These are phyloP conservation scores for Avena insularis DNA, from an alignment of 176 grass and related monocot genomes.

Conservation along the genomic window DNA sequence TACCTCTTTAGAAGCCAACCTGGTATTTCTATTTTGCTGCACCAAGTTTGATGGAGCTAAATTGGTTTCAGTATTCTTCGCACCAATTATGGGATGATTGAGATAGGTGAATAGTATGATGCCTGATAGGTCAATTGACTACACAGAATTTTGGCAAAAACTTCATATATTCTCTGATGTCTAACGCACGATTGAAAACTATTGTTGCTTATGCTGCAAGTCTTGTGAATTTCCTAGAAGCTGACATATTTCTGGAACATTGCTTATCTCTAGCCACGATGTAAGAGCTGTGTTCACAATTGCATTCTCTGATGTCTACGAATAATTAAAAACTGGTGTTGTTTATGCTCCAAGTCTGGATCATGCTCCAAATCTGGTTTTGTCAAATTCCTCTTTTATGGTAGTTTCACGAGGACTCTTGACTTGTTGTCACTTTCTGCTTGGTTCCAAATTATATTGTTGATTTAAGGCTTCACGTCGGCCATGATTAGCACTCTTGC, in stretches of 20 bases:
- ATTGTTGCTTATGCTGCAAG: conserved; percentile 26
- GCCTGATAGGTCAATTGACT: too few relatives aligned
- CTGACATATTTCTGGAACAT: not conserved
- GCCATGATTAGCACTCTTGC: conserved; percentile 15
- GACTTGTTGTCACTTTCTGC: conserved; percentile 18
- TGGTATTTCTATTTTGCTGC: not conserved
- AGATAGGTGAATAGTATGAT: too few relatives aligned
- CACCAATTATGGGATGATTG: not conserved
- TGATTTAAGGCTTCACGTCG: conserved; percentile 15
- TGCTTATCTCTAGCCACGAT: not conserved
- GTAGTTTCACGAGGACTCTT: conserved; percentile 12
- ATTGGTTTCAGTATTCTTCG: not conserved
- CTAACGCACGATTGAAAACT: not conserved
- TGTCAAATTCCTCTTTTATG: conserved; percentile 24
- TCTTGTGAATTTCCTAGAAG: conserved; percentile 2
- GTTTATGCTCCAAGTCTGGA: conserved; percentile 10
- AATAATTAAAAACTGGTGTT: not conserved
- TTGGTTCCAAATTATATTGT: conserved; percentile 14
- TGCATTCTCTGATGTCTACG: not conserved
- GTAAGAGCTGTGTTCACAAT: not conserved
- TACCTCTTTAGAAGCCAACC: not conserved
- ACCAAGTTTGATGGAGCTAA: conserved; percentile 1
- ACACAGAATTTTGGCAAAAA: too few relatives aligned
- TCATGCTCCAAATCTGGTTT: conserved; percentile 28
- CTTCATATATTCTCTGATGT: not conserved